Evolutionary conservation across 139 green algal genomes (phyloP).

Genomic region (Volvox reticuliferus): DNA sequence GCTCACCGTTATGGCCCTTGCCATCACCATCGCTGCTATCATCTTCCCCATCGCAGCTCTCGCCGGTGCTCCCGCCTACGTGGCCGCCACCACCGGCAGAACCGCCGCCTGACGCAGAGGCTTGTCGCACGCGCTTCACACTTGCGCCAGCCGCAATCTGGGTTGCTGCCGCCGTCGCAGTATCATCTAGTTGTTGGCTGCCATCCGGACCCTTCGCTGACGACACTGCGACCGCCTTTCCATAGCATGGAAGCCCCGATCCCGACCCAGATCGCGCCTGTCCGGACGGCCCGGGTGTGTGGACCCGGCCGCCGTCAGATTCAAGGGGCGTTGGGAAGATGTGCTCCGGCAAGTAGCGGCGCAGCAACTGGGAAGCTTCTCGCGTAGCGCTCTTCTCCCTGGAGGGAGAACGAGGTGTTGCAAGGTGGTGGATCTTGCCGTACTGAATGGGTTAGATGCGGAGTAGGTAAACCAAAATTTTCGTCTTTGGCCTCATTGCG

Average conservation of each 20-base stretch:
- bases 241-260: no score
- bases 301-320: neutral
- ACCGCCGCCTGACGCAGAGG: no score
- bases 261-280: neutral
- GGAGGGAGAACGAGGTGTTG: neutral
- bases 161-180: no score
- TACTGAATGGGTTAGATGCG: no score
- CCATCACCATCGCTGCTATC: neutral
- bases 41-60: neutral
- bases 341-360: slow-evolving; percentile 27
- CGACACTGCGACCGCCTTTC: neutral
- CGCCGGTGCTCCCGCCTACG: neutral
- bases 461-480: no score
- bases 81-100: neutral
- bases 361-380: slow-evolving; percentile 9
- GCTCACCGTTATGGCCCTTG: no score
- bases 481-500: no score
- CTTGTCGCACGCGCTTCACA: no score
- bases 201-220: neutral
- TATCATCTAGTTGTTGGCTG: no score
- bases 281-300: neutral
- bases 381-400: slow-evolving; percentile 41
- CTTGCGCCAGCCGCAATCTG: no score
- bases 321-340: slow-evolving; percentile 3
- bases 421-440: neutral